phyloP scores from a whole-genome alignment of 2,329 filamentous ascomycete genomes.

The Apiospora phragmitis region DNA sequence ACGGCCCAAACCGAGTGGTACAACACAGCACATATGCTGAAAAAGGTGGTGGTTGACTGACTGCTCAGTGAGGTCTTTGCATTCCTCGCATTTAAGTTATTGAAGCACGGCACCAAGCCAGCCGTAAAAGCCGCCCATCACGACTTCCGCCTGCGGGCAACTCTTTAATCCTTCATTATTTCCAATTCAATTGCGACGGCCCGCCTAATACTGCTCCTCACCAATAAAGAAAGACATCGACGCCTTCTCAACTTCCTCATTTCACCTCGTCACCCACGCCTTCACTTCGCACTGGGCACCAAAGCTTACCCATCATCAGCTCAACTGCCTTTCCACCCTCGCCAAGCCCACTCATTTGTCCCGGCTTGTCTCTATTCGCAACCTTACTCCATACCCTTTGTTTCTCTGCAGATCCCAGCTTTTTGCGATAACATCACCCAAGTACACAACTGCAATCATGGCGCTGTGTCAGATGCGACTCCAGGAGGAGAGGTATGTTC shows the following conservation, averaged over 20 bases:
- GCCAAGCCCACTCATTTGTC: not conserved
- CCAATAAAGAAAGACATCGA: not conserved
- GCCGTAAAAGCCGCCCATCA: not conserved
- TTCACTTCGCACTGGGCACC: not conserved
- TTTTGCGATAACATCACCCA: not conserved
- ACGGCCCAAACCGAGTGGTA: not conserved
- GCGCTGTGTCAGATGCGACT: constrained; percentile 82
- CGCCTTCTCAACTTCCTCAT: not conserved
- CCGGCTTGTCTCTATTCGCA: not conserved
- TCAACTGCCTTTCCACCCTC: not conserved
- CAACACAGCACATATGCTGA: not conserved
- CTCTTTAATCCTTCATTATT: not conserved
- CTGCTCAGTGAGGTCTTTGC: not conserved
- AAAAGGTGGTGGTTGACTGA: not conserved
- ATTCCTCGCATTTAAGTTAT: not conserved
- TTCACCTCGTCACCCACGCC: not conserved
- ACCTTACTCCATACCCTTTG: not conserved
- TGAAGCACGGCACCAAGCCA: not conserved
- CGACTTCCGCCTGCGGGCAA: not conserved
- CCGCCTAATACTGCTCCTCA: not conserved
- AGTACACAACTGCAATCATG: not conserved
- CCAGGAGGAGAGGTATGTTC: constrained; percentile 78
- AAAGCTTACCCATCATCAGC: not conserved
- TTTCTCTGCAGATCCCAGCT: not conserved
- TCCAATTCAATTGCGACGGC: not conserved